These are phyloP conservation scores for Yamadazyma ubonensis DNA, from an alignment of 805 yeast species.

Conservation along the genomic window DNA sequence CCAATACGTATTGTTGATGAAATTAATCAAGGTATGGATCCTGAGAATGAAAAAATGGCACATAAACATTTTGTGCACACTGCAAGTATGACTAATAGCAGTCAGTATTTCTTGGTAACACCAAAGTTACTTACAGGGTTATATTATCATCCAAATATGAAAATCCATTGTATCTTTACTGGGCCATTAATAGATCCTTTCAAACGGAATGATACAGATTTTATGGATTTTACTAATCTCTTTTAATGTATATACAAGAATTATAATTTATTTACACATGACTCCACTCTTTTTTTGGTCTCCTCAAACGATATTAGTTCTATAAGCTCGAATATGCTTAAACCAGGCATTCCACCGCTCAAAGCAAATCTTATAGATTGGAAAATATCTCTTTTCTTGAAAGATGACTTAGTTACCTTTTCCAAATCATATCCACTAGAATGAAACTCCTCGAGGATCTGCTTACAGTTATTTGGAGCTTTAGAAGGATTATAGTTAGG, in stretches of 20 bases:
- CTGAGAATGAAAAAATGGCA: conserved; percentile 82
- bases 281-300: conserved; percentile 24
- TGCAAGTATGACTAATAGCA: conserved; percentile 58
- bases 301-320: conserved; percentile 51
- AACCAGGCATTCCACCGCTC: conserved; percentile 69
- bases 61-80: conserved; percentile 82
- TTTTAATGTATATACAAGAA: conserved; percentile 9
- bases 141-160: conserved; percentile 75
- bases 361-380: conserved; percentile 65
- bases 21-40: conserved; percentile 98
- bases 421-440: conserved; percentile 12
- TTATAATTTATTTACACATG: conserved; percentile 6
- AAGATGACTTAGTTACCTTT: not conserved
- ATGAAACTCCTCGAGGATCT: conserved; percentile 18
- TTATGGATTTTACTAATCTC: conserved; percentile 30
- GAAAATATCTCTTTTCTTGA: conserved; percentile 45
- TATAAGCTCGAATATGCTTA: conserved; percentile 58
- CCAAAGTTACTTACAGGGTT: conserved; percentile 84
- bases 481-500: conserved; percentile 29
- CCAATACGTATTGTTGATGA: conserved; percentile 97
- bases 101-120: conserved; percentile 90
- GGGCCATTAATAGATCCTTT: conserved; percentile 32
- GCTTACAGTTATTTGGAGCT: conserved; percentile 14
- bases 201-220: conserved; percentile 19
- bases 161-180: conserved; percentile 72